Conservation (phyloP, 768 basidiomycete species). For the Jaapia argillacea region DNA sequence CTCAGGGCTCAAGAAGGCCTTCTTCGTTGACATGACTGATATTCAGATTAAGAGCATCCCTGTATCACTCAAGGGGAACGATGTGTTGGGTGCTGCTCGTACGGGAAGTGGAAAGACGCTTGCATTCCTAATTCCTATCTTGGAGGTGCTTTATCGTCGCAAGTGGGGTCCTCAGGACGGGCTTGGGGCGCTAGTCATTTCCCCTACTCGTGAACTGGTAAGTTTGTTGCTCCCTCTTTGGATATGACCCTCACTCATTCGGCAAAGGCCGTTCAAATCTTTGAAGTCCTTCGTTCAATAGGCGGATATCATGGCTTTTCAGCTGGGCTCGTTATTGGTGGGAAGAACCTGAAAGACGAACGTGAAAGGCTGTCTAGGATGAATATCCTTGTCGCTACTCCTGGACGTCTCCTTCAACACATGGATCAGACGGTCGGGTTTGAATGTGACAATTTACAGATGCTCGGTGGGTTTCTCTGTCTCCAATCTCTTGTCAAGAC, state of each 20-base stretch:
- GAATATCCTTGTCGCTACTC: constrained; percentile 99
- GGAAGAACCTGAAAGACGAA: constrained; percentile 92
- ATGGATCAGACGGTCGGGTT: constrained; percentile 98
- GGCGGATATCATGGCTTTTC: constrained; percentile 89
- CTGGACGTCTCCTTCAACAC: constrained; percentile 90
- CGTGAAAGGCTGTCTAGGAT: constrained; percentile 79
- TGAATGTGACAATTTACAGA: constrained; percentile 82
- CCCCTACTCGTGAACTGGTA: constrained; percentile 89
- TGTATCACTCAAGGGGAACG: constrained; percentile 47
- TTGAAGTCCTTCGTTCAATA: constrained; percentile 89
- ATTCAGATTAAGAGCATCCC: constrained; percentile 57
- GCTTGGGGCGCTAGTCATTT: constrained; percentile 84
- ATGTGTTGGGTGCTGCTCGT: constrained; percentile 58
- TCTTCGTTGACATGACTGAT: constrained; percentile 82
- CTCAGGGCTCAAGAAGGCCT: constrained; percentile 77
- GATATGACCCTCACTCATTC: not conserved
- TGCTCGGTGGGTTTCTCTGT: constrained; percentile 53
- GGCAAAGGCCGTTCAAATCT: constrained; percentile 89
- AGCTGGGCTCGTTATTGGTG: constrained; percentile 92
- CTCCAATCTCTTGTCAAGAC: not conserved
- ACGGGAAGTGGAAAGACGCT: constrained; percentile 72
- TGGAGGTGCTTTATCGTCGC: constrained; percentile 53
- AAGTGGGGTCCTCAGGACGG: constrained; percentile 71
- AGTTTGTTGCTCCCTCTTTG: constrained; percentile 15
- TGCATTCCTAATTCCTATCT: constrained; percentile 58